Evolutionary conservation across 2,329 filamentous ascomycete species (phyloP).

Genomic region (Teratosphaeria pseudoeucalypti): DNA sequence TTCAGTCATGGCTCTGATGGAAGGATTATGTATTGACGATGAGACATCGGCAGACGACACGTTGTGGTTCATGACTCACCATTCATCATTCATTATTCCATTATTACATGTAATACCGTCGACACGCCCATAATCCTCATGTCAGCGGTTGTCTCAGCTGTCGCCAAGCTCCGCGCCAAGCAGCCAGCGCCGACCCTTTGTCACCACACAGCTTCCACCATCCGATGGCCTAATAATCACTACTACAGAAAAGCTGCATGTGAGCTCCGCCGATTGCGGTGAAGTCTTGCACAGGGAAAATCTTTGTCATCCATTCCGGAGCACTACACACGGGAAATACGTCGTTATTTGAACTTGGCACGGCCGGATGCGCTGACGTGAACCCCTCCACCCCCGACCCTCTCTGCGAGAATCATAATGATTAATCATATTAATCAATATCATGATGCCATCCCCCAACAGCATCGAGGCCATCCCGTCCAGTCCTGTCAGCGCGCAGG

Average conservation of each 20-base stretch:
- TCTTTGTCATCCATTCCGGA: background rate
- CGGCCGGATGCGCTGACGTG: background rate
- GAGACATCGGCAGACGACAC: background rate
- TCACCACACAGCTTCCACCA: background rate
- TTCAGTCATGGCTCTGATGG: background rate
- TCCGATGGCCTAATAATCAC: background rate
- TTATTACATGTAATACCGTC: background rate
- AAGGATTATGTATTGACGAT: background rate
- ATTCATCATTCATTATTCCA: too few species aligned
- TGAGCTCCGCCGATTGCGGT: background rate
- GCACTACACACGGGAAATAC: background rate
- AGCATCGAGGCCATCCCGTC: background rate
- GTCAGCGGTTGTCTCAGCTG: background rate
- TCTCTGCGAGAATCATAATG: background rate
- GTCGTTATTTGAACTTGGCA: background rate
- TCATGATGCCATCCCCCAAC: background rate
- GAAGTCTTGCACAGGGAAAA: background rate
- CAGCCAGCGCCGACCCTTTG: background rate
- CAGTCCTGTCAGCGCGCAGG: constrained; percentile 1
- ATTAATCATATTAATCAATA: too few species aligned
- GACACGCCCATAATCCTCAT: background rate
- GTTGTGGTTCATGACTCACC: background rate
- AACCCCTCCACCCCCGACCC: background rate
- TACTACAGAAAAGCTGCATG: background rate
- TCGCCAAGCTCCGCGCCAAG: background rate